Evolutionary conservation across 2,329 filamentous ascomycete species (phyloP).

Genomic region (Fusarium euwallaceae): DNA sequence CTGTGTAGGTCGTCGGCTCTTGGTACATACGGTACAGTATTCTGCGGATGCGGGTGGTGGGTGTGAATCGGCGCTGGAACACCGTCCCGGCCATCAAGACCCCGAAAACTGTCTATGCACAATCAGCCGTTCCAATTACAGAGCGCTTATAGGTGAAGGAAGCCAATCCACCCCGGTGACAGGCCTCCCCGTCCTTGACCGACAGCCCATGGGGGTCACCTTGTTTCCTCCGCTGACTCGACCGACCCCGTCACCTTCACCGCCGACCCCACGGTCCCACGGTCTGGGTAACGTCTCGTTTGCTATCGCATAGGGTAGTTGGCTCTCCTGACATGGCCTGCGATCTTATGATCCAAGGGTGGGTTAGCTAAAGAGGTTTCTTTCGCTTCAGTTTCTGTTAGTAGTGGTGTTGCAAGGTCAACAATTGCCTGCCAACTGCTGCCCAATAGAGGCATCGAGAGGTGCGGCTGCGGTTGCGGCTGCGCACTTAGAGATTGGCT

Average conservation of each 20-base stretch:
- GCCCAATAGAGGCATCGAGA: not conserved
- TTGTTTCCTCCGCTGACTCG: conserved; percentile 30
- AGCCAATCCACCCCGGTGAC: conserved; percentile 30
- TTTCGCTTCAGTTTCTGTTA: conserved; percentile 13
- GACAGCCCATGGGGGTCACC: conserved; percentile 31
- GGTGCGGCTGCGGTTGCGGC: conserved; percentile 9
- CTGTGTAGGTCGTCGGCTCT: conserved; percentile 18
- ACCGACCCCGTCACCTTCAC: conserved; percentile 20
- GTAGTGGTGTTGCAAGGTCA: not conserved
- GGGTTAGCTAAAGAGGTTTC: not conserved
- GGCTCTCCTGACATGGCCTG: conserved; percentile 19
- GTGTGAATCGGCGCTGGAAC: conserved; percentile 10
- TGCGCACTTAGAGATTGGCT: conserved; percentile 2
- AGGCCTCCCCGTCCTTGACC: conserved; percentile 29
- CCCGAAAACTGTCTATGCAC: conserved; percentile 20
- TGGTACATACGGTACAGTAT: not conserved
- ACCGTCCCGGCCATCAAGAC: conserved; percentile 19
- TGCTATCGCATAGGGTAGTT: conserved; percentile 20
- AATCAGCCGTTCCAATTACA: conserved; percentile 33
- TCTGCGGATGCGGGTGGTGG: conserved; percentile 5
- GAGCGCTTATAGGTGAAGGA: conserved; percentile 28
- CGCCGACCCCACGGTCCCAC: conserved; percentile 35
- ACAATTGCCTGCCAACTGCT: not conserved
- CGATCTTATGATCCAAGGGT: conserved; percentile 29
- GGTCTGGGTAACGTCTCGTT: conserved; percentile 19